A percentile compares a stretch with the other conserved stretches of the same genome.
phyloP scores from a whole-genome alignment of 345 rosid species.

The Acer saccharum region DNA sequence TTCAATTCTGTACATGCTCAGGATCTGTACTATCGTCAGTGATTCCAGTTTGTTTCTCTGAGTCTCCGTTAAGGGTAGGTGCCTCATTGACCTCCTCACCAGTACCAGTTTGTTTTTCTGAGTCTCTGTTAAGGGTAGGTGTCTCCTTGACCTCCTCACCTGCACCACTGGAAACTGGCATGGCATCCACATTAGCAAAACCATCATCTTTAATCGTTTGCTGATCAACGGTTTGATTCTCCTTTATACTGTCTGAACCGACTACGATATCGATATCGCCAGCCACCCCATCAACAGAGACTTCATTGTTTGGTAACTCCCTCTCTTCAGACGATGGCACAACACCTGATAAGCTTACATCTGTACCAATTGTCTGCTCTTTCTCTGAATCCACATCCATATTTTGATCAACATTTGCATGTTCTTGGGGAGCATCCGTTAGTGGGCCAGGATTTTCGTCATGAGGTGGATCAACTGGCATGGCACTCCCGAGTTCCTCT shows the following conservation, averaged over 20 bases:
- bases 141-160: slow-evolving; percentile 8
- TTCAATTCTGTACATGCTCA: neutral
- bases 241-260: slow-evolving; percentile 14
- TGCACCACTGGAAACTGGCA: slow-evolving; percentile 25
- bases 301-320: slow-evolving; percentile 21
- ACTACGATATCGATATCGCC: slow-evolving; percentile 16
- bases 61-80: neutral
- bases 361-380: slow-evolving; percentile 8
- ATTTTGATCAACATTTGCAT: slow-evolving; percentile 10
- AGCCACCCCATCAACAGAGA: slow-evolving; percentile 26
- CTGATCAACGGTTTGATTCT: slow-evolving; percentile 4
- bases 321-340: slow-evolving; percentile 15
- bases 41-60: slow-evolving; percentile 2
- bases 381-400: slow-evolving; percentile 26
- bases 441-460: slow-evolving; percentile 17
- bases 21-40: neutral
- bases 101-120: neutral
- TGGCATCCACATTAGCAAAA: slow-evolving; percentile 18
- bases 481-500: slow-evolving; percentile 19
- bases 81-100: neutral
- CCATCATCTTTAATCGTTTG: slow-evolving; percentile 15
- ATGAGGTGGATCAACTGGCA: slow-evolving; percentile 23
- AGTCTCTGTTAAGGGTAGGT: neutral
- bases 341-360: slow-evolving; percentile 19
- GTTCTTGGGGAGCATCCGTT: slow-evolving; percentile 7